Evolutionary conservation across 331 rosid genomes (phyloP), one percentile per base, ranked within the genome.

Genomic region (Acacia concinna): DNA sequence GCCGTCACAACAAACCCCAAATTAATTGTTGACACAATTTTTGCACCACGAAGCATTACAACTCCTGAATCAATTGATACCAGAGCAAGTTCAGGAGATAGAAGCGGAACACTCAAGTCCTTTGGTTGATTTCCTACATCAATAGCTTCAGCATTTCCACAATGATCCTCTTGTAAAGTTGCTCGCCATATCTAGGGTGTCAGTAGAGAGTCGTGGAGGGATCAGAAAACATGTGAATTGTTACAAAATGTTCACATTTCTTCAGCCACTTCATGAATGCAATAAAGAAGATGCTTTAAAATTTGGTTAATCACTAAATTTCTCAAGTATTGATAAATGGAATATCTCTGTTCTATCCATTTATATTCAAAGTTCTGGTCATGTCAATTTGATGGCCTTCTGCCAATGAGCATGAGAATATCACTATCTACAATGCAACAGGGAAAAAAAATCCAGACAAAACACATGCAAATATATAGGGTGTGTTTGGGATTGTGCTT

Each of bases 121-220:
- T 91, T 90, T 47, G 97, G 94, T 83, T 95, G 99, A 90, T 84
- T 89, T 77, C 99, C 97, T 75, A 95, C 81, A 90, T 95, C 99
- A 89, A 91, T 70, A 37, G 89, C 88, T 73, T 88, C 96, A 34
- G 90, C 92, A 73, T 91, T 94, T 85, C 92, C 94, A 75, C 96
- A 91, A 72, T 87, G 89, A 85, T 92, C 94, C 54, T 79, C 93
- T 8, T 67, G 81, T 40, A 91, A 57, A 68, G 96, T 82, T 80
- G 90, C 87, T 83, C 98, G 87, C 91, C 92, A 81, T 70, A 95
- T 87, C 98, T 93, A 43, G 78, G 71, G 73, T 49, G 70, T 57
- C 71, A 78, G 54, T 35, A 79, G 75, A 75, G 59, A 85, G 51
- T 71, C 73, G 41, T 30, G 66, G 41, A 59, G 44, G 47, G 5